Evolutionary conservation across 805 yeast species (phyloP), one percentile per base, ranked within the genome.

Genomic region (Yarrowia keelungensis): DNA sequence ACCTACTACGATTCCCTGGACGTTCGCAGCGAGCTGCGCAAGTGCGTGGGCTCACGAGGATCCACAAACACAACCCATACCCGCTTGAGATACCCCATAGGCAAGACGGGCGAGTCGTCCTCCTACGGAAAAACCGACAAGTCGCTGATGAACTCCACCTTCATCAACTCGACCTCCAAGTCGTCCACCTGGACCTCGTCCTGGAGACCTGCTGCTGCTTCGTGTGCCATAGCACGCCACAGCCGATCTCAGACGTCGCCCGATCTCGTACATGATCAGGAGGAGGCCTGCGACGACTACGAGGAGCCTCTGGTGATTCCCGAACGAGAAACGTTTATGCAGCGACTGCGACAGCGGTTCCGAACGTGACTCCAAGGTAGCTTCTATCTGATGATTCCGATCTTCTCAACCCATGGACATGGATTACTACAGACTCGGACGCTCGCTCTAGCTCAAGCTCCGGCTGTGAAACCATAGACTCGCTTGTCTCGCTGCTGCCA

Each of bases 61-160:
- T 59, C 65, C 41, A 45, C 65, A 5, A 59, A 59, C 41, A 59
- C 65, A 3, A 59, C 65, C 16, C 11, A 59, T 12, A 59, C 65
- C 42, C 26, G 65, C 1, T 9, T 59, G 19, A 26, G 65, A 35
- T 59, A 59, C 43, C 65, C 51, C 4, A 35, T 59, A 3, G 62
- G 38, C 3, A 56, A 38, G 10, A 45, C 36, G 8, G 39, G 8
- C 1, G 19, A 19, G 19, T 19, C 19, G 19, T 19, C 19, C 19
- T 19, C 19, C 1, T 19, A 19, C 19, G 19, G 19, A 5, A 42
- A 26, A 26, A 26, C 32, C 4, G 32, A 26, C 32, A 26, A 26
- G 7, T 26, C 32, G 32, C 32, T 5, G 7, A 26, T 26, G 32
- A 5, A 26, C 32, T 19, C 19, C 19, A 19, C 19, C 19, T 19